phyloP scores from a whole-genome alignment of 2,329 filamentous ascomycete genomes.

The Trichoderma cornu-damae region DNA sequence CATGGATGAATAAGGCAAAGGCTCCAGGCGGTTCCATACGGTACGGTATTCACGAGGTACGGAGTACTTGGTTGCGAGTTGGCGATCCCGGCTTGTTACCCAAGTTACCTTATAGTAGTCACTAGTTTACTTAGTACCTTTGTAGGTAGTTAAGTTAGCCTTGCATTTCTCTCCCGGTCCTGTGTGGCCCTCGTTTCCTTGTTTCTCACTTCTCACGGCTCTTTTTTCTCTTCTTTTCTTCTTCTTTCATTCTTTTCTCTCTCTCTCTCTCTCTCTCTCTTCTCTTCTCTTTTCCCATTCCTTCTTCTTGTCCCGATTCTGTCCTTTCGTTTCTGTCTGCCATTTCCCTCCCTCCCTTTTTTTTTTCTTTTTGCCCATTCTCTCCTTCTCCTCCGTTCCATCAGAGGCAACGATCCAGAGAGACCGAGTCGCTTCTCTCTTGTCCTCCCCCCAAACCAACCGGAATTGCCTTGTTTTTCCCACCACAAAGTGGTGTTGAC shows the following conservation, averaged over 20 bases:
- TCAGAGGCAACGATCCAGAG: neutral
- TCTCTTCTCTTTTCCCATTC: conserved; percentile 11
- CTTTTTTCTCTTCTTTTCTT: conserved; percentile 14
- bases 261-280: conserved; percentile 12
- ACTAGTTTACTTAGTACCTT: neutral
- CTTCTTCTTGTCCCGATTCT: neutral
- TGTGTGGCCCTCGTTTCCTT: too few relatives aligned
- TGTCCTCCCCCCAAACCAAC: neutral
- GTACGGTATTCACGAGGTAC: neutral
- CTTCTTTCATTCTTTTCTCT: conserved; percentile 11
- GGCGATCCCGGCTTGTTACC: too few relatives aligned
- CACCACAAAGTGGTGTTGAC: too few relatives aligned
- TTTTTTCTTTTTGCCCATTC: neutral
- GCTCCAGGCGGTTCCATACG: too few relatives aligned
- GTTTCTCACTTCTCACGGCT: neutral
- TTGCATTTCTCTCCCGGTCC: conserved; percentile 13
- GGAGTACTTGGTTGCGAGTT: too few relatives aligned
- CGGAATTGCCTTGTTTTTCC: too few relatives aligned
- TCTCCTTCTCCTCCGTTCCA: conserved; percentile 6
- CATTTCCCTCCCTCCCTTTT: neutral
- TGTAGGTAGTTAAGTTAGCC: neutral
- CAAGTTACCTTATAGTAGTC: too few relatives aligned
- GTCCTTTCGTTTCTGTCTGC: conserved; percentile 11
- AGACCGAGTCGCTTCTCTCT: neutral
- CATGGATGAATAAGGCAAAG: too few relatives aligned